Base-by-base conservation (phyloP, 768 basidiomycete species). In the Dictyophora rubrovolvata region DNA sequence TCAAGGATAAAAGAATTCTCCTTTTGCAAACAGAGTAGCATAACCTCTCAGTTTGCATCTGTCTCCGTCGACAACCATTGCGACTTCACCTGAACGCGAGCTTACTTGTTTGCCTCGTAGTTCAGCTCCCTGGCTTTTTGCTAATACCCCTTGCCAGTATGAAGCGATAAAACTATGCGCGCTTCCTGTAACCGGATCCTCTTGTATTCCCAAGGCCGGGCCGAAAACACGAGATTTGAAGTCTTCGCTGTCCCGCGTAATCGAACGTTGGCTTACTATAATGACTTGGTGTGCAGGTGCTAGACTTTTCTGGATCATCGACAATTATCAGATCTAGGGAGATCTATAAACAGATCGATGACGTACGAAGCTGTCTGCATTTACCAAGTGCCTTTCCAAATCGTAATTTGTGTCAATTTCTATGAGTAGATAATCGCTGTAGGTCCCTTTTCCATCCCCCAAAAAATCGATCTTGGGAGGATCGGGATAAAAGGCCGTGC, bases 31-130 rank as follows among this genome's bases (percentile, higher is more conserved):
- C 16, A 73, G 50, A 11, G 63, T 64, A 7, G 70, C 67, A 52
- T 75, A 63, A 47, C 77, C 79, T 35, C 64, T 68, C 36, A 81
- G 59, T 23, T 54, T 70, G 14, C 79, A 62, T 0, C 62, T 67
- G 14, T 68, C 67, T 47, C 72, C 62, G 5, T 76, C 66, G 68
- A 72, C 78, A 1, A 68, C 59, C 20, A 81, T 63, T 35, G 67
- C 72, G 51, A 82, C 56, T 21, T 75, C 69, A 1, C 80, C 82
- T 11, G 79, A 78, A 48, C 82, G 68, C 2, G 65, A 62, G 65
- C 82, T 82, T 20, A 82, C 80, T 64, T 81, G 78, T 60, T 67
- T 77, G 5, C 79, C 78, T n/a, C 64, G 63, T 28, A 78, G 70
- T 56, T 74, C 69, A 11, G 18, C 18, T 22, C 20, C 18, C 35